Evolutionary conservation across 176 grass and related monocot genomes (phyloP).

Genomic region (Musa schizocarpa): DNA sequence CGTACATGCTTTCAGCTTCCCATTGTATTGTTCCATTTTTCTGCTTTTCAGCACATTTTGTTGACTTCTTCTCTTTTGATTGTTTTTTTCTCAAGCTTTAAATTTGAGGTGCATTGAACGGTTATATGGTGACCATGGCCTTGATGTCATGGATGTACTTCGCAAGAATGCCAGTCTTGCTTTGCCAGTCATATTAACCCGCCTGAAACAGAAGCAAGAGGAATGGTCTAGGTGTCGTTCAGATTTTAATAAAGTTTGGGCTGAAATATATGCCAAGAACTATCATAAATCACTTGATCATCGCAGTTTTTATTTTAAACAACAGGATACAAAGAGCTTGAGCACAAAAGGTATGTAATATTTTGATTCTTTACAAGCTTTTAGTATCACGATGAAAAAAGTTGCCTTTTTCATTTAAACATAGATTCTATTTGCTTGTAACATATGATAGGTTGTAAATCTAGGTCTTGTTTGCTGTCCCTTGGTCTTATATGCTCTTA

Average conservation of each 20-base stretch:
- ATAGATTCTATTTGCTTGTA: background rate
- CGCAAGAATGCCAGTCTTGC: slow-evolving; percentile 69
- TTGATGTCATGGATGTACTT: slow-evolving; percentile 95
- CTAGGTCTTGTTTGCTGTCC: background rate
- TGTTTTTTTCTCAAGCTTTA: slow-evolving; percentile 38
- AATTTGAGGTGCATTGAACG: slow-evolving; percentile 84
- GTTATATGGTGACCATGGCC: slow-evolving; percentile 89
- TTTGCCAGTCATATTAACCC: slow-evolving; percentile 68
- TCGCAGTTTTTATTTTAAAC: slow-evolving; percentile 99
- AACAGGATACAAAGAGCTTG: slow-evolving; percentile 94
- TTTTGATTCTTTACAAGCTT: background rate
- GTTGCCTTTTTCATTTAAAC: background rate
- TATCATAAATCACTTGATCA: slow-evolving; percentile 99
- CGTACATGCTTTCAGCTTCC: slow-evolving; percentile 6
- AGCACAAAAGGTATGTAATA: slow-evolving; percentile 65
- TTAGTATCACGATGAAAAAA: background rate
- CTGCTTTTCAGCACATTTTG: slow-evolving; percentile 6
- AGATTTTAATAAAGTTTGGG: slow-evolving; percentile 98
- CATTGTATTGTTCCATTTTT: slow-evolving; percentile 5
- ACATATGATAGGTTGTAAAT: background rate
- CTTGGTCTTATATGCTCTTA: background rate
- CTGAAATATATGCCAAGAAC: slow-evolving; percentile 95
- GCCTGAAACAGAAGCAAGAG: slow-evolving; percentile 90
- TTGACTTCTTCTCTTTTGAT: background rate
- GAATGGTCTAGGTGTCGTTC: slow-evolving; percentile 84